A percentile compares a stretch with the other conserved stretches of the same genome.
Evolutionary conservation across 768 basidiomycete genomes (phyloP).

Genomic region (Flagelloscypha sp.): DNA sequence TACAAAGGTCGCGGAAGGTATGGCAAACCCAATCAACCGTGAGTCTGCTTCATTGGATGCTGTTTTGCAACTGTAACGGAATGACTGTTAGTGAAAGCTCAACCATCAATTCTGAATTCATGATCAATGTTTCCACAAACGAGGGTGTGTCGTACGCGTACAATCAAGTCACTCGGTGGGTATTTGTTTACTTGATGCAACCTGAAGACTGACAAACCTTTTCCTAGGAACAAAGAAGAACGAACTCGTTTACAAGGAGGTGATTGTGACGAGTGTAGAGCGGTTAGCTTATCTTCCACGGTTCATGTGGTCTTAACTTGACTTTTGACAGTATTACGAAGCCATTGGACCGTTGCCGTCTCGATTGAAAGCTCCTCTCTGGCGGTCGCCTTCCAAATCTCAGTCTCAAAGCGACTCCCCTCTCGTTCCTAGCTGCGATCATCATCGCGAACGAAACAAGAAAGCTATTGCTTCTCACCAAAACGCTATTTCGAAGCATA

Average conservation of each 20-base stretch:
- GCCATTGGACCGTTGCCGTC: slow-evolving; percentile 64
- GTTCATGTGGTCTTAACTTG: slow-evolving; percentile 1
- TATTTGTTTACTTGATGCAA: too few relatives aligned
- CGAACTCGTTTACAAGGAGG: slow-evolving; percentile 61
- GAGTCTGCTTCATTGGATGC: slow-evolving; percentile 10
- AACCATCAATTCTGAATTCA: slow-evolving; percentile 57
- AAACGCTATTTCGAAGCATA: slow-evolving; percentile 64
- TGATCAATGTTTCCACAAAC: slow-evolving; percentile 60
- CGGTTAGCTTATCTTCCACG: slow-evolving; percentile 34
- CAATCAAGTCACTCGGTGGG: slow-evolving; percentile 67
- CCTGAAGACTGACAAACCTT: too few relatives aligned
- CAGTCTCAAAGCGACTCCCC: slow-evolving; percentile 6
- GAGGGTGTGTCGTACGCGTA: slow-evolving; percentile 59
- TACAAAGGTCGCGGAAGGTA: slow-evolving; percentile 59
- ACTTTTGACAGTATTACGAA: slow-evolving; percentile 59
- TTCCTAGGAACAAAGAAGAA: too few relatives aligned
- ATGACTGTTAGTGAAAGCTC: slow-evolving; percentile 19
- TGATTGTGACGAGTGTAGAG: slow-evolving; percentile 78
- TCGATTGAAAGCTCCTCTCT: slow-evolving; percentile 58
- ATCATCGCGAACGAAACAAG: slow-evolving; percentile 17
- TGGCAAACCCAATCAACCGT: slow-evolving; percentile 28
- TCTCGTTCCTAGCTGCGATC: slow-evolving; percentile 7
- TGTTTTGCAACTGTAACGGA: slow-evolving; percentile 1
- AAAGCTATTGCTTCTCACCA: slow-evolving; percentile 46
- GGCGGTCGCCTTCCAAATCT: slow-evolving; percentile 52